Percentiles rank a stretch among this genome's conserved stretches.
phyloP scores from a whole-genome alignment of 257 asterid species.

The Perilla frutescens region DNA sequence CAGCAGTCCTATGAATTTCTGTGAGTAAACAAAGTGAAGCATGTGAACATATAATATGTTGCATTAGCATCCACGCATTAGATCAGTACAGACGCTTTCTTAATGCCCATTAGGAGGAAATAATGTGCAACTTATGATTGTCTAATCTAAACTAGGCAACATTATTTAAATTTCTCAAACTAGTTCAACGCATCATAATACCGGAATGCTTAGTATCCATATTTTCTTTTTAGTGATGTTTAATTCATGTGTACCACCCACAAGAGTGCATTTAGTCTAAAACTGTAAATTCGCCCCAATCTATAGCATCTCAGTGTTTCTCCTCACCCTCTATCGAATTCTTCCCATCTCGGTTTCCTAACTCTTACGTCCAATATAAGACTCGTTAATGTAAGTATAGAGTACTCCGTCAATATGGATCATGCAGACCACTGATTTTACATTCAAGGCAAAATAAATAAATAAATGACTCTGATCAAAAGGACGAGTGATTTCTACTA shows the following conservation, averaged over 20 bases:
- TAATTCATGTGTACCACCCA: background rate
- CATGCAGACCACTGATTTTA: background rate
- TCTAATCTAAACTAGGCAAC: background rate
- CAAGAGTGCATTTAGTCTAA: background rate
- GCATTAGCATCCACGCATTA: slow-evolving; percentile 7
- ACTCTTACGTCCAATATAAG: slow-evolving; percentile 6
- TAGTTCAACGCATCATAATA: background rate
- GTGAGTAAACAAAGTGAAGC: slow-evolving; percentile 14
- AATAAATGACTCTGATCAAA: background rate
- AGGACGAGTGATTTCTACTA: background rate
- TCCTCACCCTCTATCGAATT: background rate
- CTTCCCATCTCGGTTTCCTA: slow-evolving; percentile 5
- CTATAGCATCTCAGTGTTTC: background rate
- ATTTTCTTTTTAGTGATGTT: slow-evolving; percentile 3
- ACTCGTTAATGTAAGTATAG: slow-evolving; percentile 2
- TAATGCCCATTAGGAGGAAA: background rate
- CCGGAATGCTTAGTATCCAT: slow-evolving; percentile 2
- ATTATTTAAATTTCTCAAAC: background rate
- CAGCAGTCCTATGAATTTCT: slow-evolving; percentile 11
- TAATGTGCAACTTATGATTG: background rate
- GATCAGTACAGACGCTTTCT: background rate
- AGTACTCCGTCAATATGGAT: slow-evolving; percentile 23
- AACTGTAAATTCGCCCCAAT: slow-evolving; percentile 2
- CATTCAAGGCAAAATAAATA: background rate
- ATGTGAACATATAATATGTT: background rate